Base-by-base conservation (phyloP, 129 eudicot genomes). In the Deinandra increscens region DNA sequence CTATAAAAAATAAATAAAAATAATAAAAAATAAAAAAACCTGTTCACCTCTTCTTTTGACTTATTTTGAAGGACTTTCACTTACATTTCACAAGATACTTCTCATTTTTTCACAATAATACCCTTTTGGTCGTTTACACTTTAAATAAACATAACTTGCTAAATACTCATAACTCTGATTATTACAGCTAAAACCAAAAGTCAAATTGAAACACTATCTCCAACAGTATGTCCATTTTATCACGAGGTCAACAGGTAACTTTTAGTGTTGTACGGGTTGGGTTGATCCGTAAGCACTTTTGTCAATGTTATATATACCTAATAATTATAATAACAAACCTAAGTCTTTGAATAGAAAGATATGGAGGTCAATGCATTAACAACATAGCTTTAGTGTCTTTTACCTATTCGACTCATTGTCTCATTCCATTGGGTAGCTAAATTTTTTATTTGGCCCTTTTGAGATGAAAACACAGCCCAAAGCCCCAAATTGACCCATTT, bases 381-480 rank as follows among this genome's bases (percentile, higher is more conserved):
- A 7, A 50, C 55, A 15, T 20, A 4, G 11, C 18, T 50, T 44
- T 10, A 2, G 49, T 44, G 17, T 11, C 49, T 26, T 26, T 26
- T 26, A 26, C 31, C 31, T 26, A 26, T 26, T 26, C 3, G 31
- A 26, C 31, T 26, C 31, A 26, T 26, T 26, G 31, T 1, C 31
- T 26, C 31, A 26, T 26, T 26, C 31, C 31, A 26, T 26, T 3
- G 31, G 31, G 31, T 26, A 26, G 31, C 31, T 26, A 26, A 26
- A 26, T 1, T 1, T 1, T 1, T 26, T 17, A 22, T 29, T 58
- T 58, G 39, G 26, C 51, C 36, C 12, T 6, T 64, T 41, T 41
- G 36, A 69, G 4, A 69, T 29, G n/a, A n/a, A 51, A 56, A 58
- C 33, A 68, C 18, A 49, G 31, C 56, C 60, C 17, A 67, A 31